Conservation (phyloP, 2,329 filamentous ascomycete species). For the Cryoendolithus antarcticus region DNA sequence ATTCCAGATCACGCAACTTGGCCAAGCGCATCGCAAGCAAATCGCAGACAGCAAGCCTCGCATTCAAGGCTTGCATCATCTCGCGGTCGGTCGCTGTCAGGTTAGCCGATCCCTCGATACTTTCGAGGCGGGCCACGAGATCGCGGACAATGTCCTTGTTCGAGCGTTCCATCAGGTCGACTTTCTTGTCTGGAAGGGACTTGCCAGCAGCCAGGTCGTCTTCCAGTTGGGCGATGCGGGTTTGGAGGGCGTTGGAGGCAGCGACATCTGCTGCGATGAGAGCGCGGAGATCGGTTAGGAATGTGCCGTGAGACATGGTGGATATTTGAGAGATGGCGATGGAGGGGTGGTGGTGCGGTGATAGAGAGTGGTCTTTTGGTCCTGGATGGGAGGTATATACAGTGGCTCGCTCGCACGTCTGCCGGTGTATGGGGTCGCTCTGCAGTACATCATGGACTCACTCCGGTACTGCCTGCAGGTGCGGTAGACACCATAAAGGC, state of each 20-base stretch:
- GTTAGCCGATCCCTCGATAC: conserved; percentile 9
- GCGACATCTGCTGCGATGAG: conserved; percentile 12
- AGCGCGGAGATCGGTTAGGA: conserved; percentile 8
- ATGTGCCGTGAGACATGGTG: too few species aligned
- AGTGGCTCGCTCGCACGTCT: too few species aligned
- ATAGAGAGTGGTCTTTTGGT: too few species aligned
- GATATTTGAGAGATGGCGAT: too few species aligned
- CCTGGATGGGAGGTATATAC: too few species aligned
- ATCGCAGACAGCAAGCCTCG: conserved; percentile 13
- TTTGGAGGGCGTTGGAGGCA: conserved; percentile 11
- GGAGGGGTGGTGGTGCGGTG: too few species aligned
- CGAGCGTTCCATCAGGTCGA: conserved; percentile 8
- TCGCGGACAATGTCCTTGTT: conserved; percentile 15
- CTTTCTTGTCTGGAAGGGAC: conserved; percentile 2
- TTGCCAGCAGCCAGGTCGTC: conserved; percentile 8
- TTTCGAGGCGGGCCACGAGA: conserved; percentile 12
- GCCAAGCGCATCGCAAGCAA: conserved; percentile 11
- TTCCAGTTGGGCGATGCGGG: conserved; percentile 11
- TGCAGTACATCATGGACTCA: too few species aligned
- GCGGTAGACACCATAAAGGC: too few species aligned
- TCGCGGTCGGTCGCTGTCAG: conserved; percentile 12
- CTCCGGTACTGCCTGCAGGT: too few species aligned
- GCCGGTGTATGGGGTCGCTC: too few species aligned
- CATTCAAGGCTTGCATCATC: conserved; percentile 14
- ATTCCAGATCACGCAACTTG: conserved; percentile 12